Evolutionary conservation across 2,329 filamentous ascomycete genomes (phyloP), one percentile per base, ranked within the genome.

Genomic region (Diplodia sapinea): DNA sequence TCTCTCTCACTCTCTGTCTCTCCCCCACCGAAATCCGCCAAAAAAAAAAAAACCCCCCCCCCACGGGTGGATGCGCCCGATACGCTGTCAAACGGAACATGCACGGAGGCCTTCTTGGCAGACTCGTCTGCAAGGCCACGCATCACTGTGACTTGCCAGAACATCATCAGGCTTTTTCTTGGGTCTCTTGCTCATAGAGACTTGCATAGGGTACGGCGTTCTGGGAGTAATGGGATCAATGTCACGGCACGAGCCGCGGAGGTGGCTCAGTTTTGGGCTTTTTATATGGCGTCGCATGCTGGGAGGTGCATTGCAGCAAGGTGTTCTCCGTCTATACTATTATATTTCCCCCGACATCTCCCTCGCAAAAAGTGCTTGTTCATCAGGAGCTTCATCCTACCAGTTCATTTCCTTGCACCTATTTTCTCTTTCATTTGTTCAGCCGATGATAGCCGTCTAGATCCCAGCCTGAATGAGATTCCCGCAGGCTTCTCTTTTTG

Each of bases 381-480:
- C 31, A 29, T 49, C 43, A 49, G 43, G 57, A 56, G 49, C 49
- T 40, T 38, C 4, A 38, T 57, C 26, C 51, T 13, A 56, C 43
- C 62, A 55, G 38, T 40, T 23, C 36, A 40, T 67, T 54, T 47
- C 65, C 55, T 52, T 61, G 49, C 47, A 26, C 50, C 36, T 43
- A 57, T 59, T 51, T 67, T 67, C 49, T 43, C 52, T 36, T 33
- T 51, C 47, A 29, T 59, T 50, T 57, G 31, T 50, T 67, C 33
- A 61, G 65, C 65, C 65, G 65, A 67, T 61, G 55, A 67, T 67
- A 67, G 55, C 65, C 54, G 55, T 61, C 65, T 67, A 67, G 65
- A 67, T 59, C 55, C 65, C 52, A 67, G 65, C 65, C 65, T 67
- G 65, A 67, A 67, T 67, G 65, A 67, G 65, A 67, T 59, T 67